phyloP scores from a whole-genome alignment of 805 yeast species.

The Teunomyces stri region DNA sequence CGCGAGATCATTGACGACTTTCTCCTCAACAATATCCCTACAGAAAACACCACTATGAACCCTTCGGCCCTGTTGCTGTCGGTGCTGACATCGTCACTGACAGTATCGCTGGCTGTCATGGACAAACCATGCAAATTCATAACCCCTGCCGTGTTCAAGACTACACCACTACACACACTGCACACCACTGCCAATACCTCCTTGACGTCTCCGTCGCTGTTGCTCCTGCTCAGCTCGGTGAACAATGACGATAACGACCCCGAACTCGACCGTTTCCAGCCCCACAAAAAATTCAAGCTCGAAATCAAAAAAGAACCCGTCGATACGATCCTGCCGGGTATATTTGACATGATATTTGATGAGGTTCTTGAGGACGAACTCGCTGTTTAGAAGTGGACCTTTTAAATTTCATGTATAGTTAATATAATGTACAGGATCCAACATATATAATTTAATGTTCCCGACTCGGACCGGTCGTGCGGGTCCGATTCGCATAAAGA shows the following conservation, averaged over 20 bases:
- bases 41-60: constrained; percentile 5
- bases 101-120: neutral
- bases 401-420: no score
- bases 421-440: no score
- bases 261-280: constrained; percentile 4
- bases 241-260: constrained; percentile 6
- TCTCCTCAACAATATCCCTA: constrained; percentile 36
- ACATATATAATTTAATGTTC: neutral
- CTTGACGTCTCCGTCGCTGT: constrained; percentile 35
- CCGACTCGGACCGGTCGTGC: neutral
- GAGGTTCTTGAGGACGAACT: constrained; percentile 25
- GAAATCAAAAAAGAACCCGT: constrained; percentile 4
- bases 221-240: constrained; percentile 28
- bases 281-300: constrained; percentile 17
- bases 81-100: neutral
- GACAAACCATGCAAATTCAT: constrained; percentile 11
- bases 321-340: constrained; percentile 1
- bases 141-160: constrained; percentile 12
- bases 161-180: constrained; percentile 9
- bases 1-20: constrained; percentile 42
- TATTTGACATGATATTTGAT: constrained; percentile 23
- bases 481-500: neutral
- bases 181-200: constrained; percentile 13
- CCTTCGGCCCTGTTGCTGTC: neutral
- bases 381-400: neutral